Conservation (phyloP, 2,329 filamentous ascomycete genomes). For the Diaporthe humulicola region DNA sequence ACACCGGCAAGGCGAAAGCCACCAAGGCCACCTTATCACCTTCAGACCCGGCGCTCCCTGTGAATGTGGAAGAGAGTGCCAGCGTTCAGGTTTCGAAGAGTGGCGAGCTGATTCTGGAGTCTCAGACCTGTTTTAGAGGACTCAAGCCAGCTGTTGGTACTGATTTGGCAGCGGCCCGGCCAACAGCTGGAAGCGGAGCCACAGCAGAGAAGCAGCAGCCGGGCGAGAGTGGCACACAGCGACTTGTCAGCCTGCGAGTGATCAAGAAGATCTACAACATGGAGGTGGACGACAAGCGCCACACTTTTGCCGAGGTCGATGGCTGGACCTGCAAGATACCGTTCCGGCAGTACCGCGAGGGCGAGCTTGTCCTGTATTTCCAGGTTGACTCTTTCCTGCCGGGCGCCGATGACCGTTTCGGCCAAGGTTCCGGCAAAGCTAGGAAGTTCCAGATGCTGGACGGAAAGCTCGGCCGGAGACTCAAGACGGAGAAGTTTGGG, state of each 20-base stretch:
- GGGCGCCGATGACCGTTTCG: conserved; percentile 34
- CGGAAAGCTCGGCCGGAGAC: conserved; percentile 42
- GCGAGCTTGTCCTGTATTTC: conserved; percentile 44
- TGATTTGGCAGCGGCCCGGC: background rate
- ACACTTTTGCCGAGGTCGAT: conserved; percentile 42
- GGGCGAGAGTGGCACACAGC: background rate
- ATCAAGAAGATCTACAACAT: conserved; percentile 38
- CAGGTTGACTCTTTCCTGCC: conserved; percentile 49
- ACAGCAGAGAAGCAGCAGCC: background rate
- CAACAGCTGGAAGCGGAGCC: background rate
- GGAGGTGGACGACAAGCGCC: background rate
- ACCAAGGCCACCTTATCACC: background rate
- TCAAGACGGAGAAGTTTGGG: conserved; percentile 40
- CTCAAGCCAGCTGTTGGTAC: background rate
- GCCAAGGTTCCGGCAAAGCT: background rate
- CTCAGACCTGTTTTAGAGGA: background rate
- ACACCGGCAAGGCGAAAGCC: background rate
- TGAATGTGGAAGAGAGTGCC: background rate
- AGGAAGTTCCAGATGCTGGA: conserved; percentile 34
- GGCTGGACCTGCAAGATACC: conserved; percentile 46
- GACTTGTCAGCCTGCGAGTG: conserved; percentile 34
- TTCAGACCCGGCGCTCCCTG: background rate
- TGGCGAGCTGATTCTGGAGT: background rate
- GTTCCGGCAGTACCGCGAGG: conserved; percentile 37
- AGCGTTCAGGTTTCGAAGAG: background rate